Percentiles rank a stretch among this genome's conserved stretches.
Conservation (phyloP, 2,329 filamentous ascomycete species). For the Aulographum hederae region DNA sequence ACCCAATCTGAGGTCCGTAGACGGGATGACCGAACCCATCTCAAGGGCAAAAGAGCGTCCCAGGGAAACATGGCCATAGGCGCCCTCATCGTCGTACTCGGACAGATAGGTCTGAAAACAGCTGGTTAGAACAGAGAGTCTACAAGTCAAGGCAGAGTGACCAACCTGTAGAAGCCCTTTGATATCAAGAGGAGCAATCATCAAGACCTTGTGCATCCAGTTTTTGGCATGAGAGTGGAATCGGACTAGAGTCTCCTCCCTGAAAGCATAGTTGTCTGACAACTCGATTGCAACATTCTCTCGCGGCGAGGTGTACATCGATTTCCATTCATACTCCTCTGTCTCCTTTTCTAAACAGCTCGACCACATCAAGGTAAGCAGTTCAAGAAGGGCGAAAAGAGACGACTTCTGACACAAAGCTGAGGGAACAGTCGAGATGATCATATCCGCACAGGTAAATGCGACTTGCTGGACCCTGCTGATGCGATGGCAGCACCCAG, state of each 20-base stretch:
- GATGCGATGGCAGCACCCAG: constrained; percentile 83
- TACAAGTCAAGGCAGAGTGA: no score
- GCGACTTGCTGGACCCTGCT: constrained; percentile 80
- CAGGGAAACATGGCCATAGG: constrained; percentile 79
- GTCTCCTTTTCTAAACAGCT: constrained; percentile 89
- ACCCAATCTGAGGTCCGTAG: constrained; percentile 70
- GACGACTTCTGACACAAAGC: constrained; percentile 79
- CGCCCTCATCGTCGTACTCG: constrained; percentile 79
- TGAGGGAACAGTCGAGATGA: constrained; percentile 71
- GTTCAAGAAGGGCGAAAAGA: constrained; percentile 78
- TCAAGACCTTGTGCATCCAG: constrained; percentile 69
- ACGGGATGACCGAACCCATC: constrained; percentile 73
- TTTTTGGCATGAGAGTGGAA: constrained; percentile 58
- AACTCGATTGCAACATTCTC: constrained; percentile 71
- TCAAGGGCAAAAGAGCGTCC: constrained; percentile 89
- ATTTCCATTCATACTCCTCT: constrained; percentile 77
- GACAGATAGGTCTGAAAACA: constrained; percentile 97
- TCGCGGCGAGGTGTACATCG: constrained; percentile 58
- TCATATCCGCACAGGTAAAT: constrained; percentile 63
- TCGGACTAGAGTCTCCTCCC: constrained; percentile 59
- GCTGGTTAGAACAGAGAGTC: constrained; percentile 23
- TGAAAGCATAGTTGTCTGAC: constrained; percentile 80
- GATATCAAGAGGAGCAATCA: constrained; percentile 76
- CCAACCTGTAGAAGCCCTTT: constrained; percentile 82
- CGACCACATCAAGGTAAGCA: constrained; percentile 86